These are phyloP conservation scores for Fomitopsis schrenkii DNA, from an alignment of 1,284 basidiomycete genomes.

Conservation along the genomic window DNA sequence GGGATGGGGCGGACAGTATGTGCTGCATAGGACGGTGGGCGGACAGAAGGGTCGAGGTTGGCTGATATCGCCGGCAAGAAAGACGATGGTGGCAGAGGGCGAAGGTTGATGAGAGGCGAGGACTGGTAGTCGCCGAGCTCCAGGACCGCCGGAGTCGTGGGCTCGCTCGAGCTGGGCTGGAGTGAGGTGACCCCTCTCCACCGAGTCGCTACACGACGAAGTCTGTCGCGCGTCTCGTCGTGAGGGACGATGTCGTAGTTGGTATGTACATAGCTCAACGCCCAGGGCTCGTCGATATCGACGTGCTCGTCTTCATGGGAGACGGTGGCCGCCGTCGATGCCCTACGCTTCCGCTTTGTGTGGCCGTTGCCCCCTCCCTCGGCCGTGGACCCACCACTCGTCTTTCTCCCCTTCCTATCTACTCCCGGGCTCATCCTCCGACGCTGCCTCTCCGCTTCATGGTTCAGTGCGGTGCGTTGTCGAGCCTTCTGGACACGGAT, in stretches of 20 bases:
- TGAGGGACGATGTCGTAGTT: conserved; percentile 48
- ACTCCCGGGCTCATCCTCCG: conserved; percentile 38
- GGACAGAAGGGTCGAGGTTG: conserved; percentile 35
- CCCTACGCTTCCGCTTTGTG: conserved; percentile 37
- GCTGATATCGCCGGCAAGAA: conserved; percentile 33
- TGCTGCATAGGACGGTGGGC: conserved; percentile 47
- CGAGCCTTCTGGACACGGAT: conserved; percentile 41
- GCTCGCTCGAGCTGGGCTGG: conserved; percentile 27
- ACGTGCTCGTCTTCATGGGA: conserved; percentile 41
- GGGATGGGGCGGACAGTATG: conserved; percentile 48
- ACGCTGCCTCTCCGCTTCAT: conserved; percentile 17
- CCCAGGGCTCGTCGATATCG: conserved; percentile 45
- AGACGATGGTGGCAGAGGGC: conserved; percentile 31
- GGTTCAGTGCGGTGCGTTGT: conserved; percentile 17
- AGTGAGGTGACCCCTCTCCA: conserved; percentile 73
- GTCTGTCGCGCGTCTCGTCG: conserved; percentile 45
- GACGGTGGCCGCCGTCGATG: conserved; percentile 29
- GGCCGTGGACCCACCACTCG: conserved; percentile 34
- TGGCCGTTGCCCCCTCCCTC: conserved; percentile 28
- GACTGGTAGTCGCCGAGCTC: conserved; percentile 22
- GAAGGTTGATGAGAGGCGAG: conserved; percentile 28
- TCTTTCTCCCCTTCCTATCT: conserved; percentile 41
- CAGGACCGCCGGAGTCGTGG: conserved; percentile 30
- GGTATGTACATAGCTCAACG: conserved; percentile 37
- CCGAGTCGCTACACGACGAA: conserved; percentile 54